Evolutionary conservation across 257 asterid species (phyloP), one percentile per base, ranked within the genome.

Genomic region (Parsonsia alboflavescens): DNA sequence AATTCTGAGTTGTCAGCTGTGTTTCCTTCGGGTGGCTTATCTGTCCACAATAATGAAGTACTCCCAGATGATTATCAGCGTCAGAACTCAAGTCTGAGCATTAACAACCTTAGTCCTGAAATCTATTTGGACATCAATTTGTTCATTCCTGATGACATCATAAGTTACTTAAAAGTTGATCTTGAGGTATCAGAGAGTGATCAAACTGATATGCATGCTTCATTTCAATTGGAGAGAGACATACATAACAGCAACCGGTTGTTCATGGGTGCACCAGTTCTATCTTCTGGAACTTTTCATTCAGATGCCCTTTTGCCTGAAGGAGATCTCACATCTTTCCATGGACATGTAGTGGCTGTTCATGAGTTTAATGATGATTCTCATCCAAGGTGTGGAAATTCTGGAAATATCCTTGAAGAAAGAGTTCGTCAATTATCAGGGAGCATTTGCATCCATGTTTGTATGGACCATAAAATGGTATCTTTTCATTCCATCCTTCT

Each of bases 321-420:
- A 75, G 99, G 99, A 33, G 69, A 86, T 70, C 87, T 94, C 57
- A 76, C 80, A 77, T 84, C 93, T 65, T 81, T 94, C 68, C 81
- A 73, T 65, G 99, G 99, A 62, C 81, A 57, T 54, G 89, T 94
- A 66, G 61, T 78, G 79, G 91, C 85, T 75, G 70, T 89, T 77
- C 97, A 94, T 78, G 86, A 81, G 73, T 82, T 75, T 68, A 73
- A 76, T 68, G 78, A 67, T 70, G 78, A 78, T 76, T 75, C 80
- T 65, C 87, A 83, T 74, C 77, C 85, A 63, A 69, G 78, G 68
- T n/a, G 61, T n/a, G 73, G 56, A 52, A 67, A 67, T 50, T 28
- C 64, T 59, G 63, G 73, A 71, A 80, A 78, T 64, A 76, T 76
- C 74, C 79, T 49, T 49, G 80, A 70, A 13, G 81, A 84, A 7